These are phyloP conservation scores for Hypoxylon fragiforme DNA, from an alignment of 495 filamentous ascomycete species.

Conservation along the genomic window DNA sequence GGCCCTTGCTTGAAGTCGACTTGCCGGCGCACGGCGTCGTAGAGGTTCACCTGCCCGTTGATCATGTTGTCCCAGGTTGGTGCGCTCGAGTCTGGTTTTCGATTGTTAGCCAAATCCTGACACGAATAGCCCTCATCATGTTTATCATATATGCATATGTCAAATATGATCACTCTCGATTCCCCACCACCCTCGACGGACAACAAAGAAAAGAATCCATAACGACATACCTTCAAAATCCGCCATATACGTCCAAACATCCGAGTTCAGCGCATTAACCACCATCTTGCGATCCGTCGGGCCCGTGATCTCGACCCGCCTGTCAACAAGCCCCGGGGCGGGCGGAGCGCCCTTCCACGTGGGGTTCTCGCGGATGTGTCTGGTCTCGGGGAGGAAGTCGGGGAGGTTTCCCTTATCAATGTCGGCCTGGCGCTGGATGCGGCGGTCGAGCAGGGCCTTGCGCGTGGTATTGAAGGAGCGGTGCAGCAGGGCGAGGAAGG, in stretches of 20 bases:
- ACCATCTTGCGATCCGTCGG: slow-evolving; percentile 99
- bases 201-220: neutral
- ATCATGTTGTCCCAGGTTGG: slow-evolving; percentile 99
- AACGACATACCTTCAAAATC: slow-evolving; percentile 83
- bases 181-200: neutral
- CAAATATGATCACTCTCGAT: neutral
- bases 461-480: slow-evolving; percentile 90
- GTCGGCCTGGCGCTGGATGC: slow-evolving; percentile 85
- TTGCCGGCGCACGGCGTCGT: slow-evolving; percentile 92
- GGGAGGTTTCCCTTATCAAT: slow-evolving; percentile 89
- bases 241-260: slow-evolving; percentile 99
- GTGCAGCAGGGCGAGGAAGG: slow-evolving; percentile 92
- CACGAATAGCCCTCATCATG: neutral
- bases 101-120: slow-evolving; percentile 14
- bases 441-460: slow-evolving; percentile 86
- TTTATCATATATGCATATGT: neutral
- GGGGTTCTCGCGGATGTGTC: slow-evolving; percentile 90
- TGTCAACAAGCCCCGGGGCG: slow-evolving; percentile 90
- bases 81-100: slow-evolving; percentile 78
- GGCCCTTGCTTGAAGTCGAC: slow-evolving; percentile 94
- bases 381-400: slow-evolving; percentile 96
- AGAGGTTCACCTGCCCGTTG: slow-evolving; percentile 96
- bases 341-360: slow-evolving; percentile 94
- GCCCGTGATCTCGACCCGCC: slow-evolving; percentile 97
- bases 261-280: slow-evolving; percentile 93